Base-by-base conservation (phyloP, 371 early-diverging fungal species). In the Apophysomyces ossiformis region DNA sequence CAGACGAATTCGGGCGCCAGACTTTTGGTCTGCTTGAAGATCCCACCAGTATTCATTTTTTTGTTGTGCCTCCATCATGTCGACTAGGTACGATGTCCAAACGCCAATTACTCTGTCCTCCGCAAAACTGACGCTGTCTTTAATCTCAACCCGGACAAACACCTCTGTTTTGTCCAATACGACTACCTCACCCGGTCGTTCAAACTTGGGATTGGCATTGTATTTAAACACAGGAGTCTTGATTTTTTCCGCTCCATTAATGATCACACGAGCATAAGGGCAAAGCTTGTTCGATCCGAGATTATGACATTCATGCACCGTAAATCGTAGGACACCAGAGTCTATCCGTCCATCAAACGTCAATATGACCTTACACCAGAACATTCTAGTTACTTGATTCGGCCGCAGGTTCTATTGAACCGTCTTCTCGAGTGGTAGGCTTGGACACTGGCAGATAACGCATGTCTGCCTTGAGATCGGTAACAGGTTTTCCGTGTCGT, bases 381-480 rank as follows among this genome's bases (percentile, higher is more conserved):
- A n/a, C 4, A n/a, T 47, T 15, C 18, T 7, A 71, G 76, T 68
- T 84, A 79, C 86, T 88, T 2, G 90, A 89, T 64, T 88, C 88
- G 9, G 79, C 73, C 7, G 83, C 77, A 18, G 82, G 77, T 46
- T 86, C 82, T 26, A 79, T 50, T 0, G 73, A 77, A 36, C 83
- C 82, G 63, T 78, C 81, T 0, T 73, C 78, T 39, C 69, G 67
- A 15, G 70, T 81, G 12, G 70, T 75, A 37, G 87, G 85, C 36
- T 82, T 83, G 43, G 86, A 83, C 15, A 89, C 88, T 5, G 89
- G 90, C 60, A 85, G 76, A 60, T 89, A 89, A 21, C 81, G 75
- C 63, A 87, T 67, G 67, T 87, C 86, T 15, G 86, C 81, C 32
- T 79, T 78, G 47, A 90, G 69, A 66, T 85, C 81, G 35, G 82